Evolutionary conservation across 2,329 filamentous ascomycete species (phyloP), one percentile per base, ranked within the genome.

Genomic region (Moelleriella libera): DNA sequence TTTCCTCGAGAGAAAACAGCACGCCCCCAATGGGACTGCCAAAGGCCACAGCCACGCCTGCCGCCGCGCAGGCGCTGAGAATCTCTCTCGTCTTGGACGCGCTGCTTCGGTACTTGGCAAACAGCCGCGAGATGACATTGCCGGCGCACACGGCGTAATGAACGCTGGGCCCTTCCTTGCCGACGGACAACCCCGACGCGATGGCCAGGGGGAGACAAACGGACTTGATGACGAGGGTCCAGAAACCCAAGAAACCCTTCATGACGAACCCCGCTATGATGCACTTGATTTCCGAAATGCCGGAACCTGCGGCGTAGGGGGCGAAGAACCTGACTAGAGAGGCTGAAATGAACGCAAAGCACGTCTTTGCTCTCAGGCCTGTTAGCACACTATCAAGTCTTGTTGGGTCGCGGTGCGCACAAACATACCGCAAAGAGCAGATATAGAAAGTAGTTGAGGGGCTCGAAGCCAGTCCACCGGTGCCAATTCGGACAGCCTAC

Each of bases 201-300:
- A 98, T 98, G 42, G 90, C 86, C 43, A 98, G 71, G 1, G 92
- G 92, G 44, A 98, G 70, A 29, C 85, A 86, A 48, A 97, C 78
- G 0, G 88, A 94, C 68, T 98, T 98, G 68, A 98, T 97, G 50
- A 92, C 64, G 32, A 98, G 71, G 5, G 92, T 97, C 78, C 88
- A 88, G 57, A 83, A 83, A 21, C 90, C 88, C 12, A 98, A 74
- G 59, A 98, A 98, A 0, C 89, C 92, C 66, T 97, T 96, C 92
- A 98, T 98, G 45, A 97, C 87, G 62, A 98, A 98, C 3, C 92
- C 92, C 5, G 90, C 92, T 60, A 98, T 95, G 60, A 98, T 97
- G 66, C 88, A 95, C 66, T 98, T 98, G 74, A 98, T 98, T 68
- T 98, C 92, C 10, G 88, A 96, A 49, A 98, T 98, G 41, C 92